Evolutionary conservation across 257 asterid species (phyloP).

Genomic region (Solanum sejunctum): DNA sequence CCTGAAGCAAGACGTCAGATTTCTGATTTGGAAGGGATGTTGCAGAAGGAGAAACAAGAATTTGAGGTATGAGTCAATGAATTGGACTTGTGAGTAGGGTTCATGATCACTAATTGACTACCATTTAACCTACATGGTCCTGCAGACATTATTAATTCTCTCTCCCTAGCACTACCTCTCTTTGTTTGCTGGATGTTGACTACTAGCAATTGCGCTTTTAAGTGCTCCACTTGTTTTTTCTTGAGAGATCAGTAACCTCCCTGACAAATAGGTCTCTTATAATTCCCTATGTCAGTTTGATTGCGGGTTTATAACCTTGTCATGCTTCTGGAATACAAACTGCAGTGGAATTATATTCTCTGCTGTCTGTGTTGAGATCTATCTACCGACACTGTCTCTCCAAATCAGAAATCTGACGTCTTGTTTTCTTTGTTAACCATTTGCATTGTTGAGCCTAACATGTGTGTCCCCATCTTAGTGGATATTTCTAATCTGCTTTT

Average conservation of each 20-base stretch:
- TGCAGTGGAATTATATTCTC: neutral
- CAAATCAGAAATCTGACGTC: too few relatives aligned
- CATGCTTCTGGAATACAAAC: neutral
- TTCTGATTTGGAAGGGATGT: slow-evolving; percentile 48
- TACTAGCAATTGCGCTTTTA: neutral
- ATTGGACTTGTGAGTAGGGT: neutral
- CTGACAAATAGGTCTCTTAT: neutral
- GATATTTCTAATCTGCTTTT: slow-evolving; percentile 6
- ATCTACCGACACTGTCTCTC: neutral
- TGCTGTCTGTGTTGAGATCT: neutral
- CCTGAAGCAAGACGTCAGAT: slow-evolving; percentile 46
- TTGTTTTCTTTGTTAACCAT: neutral
- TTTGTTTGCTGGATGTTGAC: neutral
- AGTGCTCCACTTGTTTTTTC: neutral
- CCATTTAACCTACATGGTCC: neutral
- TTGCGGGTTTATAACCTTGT: neutral
- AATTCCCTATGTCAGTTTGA: neutral
- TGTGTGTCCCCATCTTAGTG: neutral
- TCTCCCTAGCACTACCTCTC: neutral
- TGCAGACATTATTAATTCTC: neutral
- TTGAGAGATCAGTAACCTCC: neutral
- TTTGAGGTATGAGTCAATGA: slow-evolving; percentile 46
- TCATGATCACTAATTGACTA: neutral
- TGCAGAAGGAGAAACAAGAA: slow-evolving; percentile 75
- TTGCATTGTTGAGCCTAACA: neutral